Percentiles rank a stretch among this genome's conserved stretches.
These are phyloP conservation scores for Nakazawaea sp. DNA, from an alignment of 805 yeast genomes.

Conservation along the genomic window DNA sequence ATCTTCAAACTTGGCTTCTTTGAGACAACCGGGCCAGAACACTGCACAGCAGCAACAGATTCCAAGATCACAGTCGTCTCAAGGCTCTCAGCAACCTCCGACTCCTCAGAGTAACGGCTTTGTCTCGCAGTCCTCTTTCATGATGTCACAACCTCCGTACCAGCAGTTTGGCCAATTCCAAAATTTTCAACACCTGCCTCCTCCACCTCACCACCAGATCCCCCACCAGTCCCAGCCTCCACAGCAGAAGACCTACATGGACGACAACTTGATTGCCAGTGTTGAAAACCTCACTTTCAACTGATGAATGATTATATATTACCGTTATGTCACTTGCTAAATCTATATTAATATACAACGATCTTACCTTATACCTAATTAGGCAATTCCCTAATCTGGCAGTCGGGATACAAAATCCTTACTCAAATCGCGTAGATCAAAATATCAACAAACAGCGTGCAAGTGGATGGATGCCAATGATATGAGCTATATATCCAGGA, in stretches of 20 bases:
- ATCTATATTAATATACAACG: no score
- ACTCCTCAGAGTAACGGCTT: neutral
- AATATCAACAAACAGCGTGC: no score
- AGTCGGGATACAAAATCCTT: no score
- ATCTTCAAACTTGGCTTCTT: conserved; percentile 11
- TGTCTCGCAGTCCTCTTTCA: neutral
- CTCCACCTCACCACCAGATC: conserved; percentile 15
- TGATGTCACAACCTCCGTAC: neutral
- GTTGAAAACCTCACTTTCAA: conserved; percentile 9
- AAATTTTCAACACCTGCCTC: conserved; percentile 13
- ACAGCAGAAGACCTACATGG: conserved; percentile 5
- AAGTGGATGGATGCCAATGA: no score
- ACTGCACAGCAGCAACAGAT: conserved; percentile 8
- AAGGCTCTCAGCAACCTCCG: conserved; percentile 12
- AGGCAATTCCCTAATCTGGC: no score
- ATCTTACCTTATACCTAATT: no score
- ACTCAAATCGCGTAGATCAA: neutral
- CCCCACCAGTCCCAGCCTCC: conserved; percentile 1
- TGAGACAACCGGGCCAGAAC: conserved; percentile 14
- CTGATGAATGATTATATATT: no score
- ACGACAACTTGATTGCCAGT: conserved; percentile 9
- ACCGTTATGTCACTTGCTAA: no score
- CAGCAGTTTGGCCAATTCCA: conserved; percentile 4
- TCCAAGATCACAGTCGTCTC: no score
- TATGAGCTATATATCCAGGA: no score